Evolutionary conservation across 2,329 filamentous ascomycete species (phyloP), one percentile per base, ranked within the genome.

Genomic region (Macrophomina pseudophaseolina): DNA sequence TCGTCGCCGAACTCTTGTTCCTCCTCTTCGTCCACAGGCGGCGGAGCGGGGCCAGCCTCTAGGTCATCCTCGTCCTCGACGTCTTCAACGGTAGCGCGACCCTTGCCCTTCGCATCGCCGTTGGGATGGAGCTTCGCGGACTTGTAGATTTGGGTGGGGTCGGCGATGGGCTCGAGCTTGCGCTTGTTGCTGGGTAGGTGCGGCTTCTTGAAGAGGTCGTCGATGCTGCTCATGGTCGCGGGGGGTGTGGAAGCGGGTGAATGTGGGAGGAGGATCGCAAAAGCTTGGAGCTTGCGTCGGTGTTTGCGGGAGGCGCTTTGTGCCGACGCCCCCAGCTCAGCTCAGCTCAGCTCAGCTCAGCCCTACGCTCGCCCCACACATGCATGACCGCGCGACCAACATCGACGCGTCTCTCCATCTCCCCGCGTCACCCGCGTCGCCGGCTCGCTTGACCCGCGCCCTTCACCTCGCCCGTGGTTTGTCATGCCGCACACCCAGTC

Each of bases 171-270:
- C 77, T 88, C 86, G 72, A 86, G 81, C 74, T 89, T 89, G 72
- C 87, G 86, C 75, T 89, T 89, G 64, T 75, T 76, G 32, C 75
- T 79, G 18, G 82, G 77, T 23, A 82, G 75, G 42, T 78, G 79
- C 0, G 85, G 83, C 76, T 85, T 84, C 79, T 87, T 88, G 80
- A 89, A 89, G 16, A 89, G 82, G 52, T 89, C 86, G 74, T 88
- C 86, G 70, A 88, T 84, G 74, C 83, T 87, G 30, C 85, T 83
- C 86, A 88, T 89, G 63, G 30, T 63, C 42, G 44, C 32, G 63
- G 16, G 16, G 33, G 32, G 23, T n/a, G 51, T 54, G 38, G 28
- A 35, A 16, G n/a, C 14, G 40, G 12, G 52, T 32, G 33, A 32
- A 16, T 38, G n/a, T 58, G 30, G 44, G 32, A 30, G 9, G 28